Base-by-base conservation (phyloP, 495 filamentous ascomycete genomes). In the Aspergillus homomorphus region DNA sequence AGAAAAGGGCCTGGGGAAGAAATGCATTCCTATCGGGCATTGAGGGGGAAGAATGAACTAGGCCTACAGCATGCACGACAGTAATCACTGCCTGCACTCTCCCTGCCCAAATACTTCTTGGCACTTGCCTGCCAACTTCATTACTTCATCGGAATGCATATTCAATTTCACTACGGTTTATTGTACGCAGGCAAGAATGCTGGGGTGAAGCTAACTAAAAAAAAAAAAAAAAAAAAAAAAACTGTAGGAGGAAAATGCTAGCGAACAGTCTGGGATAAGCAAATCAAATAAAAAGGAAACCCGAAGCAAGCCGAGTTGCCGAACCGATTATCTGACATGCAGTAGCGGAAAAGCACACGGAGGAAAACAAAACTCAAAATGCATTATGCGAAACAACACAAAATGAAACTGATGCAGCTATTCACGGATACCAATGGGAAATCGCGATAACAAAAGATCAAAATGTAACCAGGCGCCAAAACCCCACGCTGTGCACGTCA, bases 401-500 rank as follows among this genome's bases (percentile, higher is more conserved):
- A 51, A 41, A 38, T 19, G 48, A 51, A 55, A 60, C 53, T 53
- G 19, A 69, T 62, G 62, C 60, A 64, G 65, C 57, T 64, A 66
- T 63, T 50, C 60, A 62, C 58, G 59, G 10, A 64, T 52, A 56
- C 52, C 51, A 53, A 66, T 56, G 53, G 42, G 15, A 48, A 43
- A 59, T 51, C 23, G 30, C 33, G 12, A 38, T 14, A 38, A 38
- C 2, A 38, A 38, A 12, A 38, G 58, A 61, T 56, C 58, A 55
- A 66, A 61, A 56, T 64, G 42, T 56, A 38, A 65, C 71, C 70
- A 70, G 65, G 69, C 74, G 74, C 74, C 74, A 52, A 67, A 74
- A 76, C 74, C 72, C 74, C 73, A 68, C 68, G 74, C 74, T 77
- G 72, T 77, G 73, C 74, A 76, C 73, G 69, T 72, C 66, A 71